Base-by-base conservation (phyloP, 805 yeast genomes). In the Cyberlindnera samutprakarnensis region DNA sequence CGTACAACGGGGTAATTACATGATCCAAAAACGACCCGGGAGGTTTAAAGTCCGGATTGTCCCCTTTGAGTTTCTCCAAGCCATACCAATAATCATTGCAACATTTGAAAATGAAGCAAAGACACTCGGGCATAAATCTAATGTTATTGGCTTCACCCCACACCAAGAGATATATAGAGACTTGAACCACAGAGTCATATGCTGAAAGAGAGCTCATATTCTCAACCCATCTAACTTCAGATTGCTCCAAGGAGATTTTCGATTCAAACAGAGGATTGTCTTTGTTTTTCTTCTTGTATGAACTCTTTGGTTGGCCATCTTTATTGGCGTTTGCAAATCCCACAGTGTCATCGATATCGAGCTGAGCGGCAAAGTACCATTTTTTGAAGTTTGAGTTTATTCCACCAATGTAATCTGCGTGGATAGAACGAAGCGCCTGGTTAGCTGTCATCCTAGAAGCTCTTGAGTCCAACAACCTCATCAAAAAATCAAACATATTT, bases 141-240 rank as follows among this genome's bases (percentile, higher is more conserved):
- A 86, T 51, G 44, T 84, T 87, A 48, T 82, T 84, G 0, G 95
- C 86, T 51, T 86, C 96, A 1, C 95, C 94, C 96, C 96, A 86
- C 40, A 84, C 72, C 34, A 83, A 53, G 10, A 86, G 62, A 47
- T 77, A 87, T 7, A 86, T 55, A 0, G 83, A 74, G 13, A 86
- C 42, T 41, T 86, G 95, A 12, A 66, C 58, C 4, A 75, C 61
- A 36, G 76, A 66, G 34, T 77, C 83, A 18, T 62, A 59, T 2
- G 79, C 65, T 0, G 71, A 51, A 27, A 72, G 57, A 1, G 60
- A 47, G 19, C 61, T 61, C 78, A 76, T 72, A 20, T 66, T 68
- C 5, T 47, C 46, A 6, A 56, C 51, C 86, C 83, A 75, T 27
- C 64, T 61, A 25, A 48, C 51, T 42, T 72, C 71, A 2, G 73